Evolutionary conservation across 345 rosid species (phyloP).

Genomic region (Pistacia integerrima): DNA sequence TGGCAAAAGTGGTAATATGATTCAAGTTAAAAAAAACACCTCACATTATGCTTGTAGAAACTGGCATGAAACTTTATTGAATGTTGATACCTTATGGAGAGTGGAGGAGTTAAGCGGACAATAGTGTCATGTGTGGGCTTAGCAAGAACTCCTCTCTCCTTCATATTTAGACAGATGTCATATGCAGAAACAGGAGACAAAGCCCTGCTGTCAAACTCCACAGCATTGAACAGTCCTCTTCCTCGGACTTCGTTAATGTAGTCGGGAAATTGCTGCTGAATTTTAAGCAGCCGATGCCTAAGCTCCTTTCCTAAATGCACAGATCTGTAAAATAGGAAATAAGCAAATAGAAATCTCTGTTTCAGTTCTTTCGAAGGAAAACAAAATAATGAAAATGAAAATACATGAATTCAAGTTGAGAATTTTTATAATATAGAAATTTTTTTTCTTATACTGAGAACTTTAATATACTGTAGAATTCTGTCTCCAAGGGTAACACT

Average conservation of each 20-base stretch:
- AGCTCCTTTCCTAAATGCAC: slow-evolving; percentile 64
- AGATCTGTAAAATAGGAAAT: slow-evolving; percentile 46
- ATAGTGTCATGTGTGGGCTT: slow-evolving; percentile 91
- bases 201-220: slow-evolving; percentile 62
- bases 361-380: neutral
- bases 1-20: no score
- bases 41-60: neutral
- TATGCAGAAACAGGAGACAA: slow-evolving; percentile 81
- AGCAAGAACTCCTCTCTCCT: slow-evolving; percentile 89
- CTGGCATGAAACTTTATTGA: neutral
- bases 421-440: neutral
- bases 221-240: slow-evolving; percentile 88
- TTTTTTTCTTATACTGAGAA: neutral
- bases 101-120: slow-evolving; percentile 94
- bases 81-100: slow-evolving; percentile 67
- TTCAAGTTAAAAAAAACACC: no score
- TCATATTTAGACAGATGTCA: slow-evolving; percentile 86
- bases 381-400: neutral
- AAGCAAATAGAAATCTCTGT: neutral
- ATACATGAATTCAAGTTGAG: neutral
- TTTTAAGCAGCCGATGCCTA: slow-evolving; percentile 50
- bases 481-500: neutral
- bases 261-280: slow-evolving; percentile 65
- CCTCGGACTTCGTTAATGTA: slow-evolving; percentile 90
- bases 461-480: neutral